These are phyloP conservation scores for Tolypocladium sp. DNA, from an alignment of 2,329 filamentous ascomycete species.

Conservation along the genomic window DNA sequence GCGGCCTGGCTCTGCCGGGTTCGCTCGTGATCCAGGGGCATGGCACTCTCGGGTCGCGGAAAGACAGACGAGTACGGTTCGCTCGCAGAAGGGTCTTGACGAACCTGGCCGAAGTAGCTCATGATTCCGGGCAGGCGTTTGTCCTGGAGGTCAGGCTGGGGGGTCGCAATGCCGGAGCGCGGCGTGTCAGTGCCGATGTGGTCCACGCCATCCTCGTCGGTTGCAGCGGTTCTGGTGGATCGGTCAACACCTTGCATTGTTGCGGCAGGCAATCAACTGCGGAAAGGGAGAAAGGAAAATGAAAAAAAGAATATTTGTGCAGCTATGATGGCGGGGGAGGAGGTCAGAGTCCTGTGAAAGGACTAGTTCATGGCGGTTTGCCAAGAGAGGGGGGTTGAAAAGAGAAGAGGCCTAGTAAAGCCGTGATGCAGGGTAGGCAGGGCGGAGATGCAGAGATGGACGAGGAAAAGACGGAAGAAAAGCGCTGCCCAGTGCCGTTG, in stretches of 20 bases:
- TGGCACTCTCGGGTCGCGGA: conserved; percentile 25
- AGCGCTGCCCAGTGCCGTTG: not conserved
- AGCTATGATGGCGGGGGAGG: not conserved
- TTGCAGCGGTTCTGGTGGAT: conserved; percentile 42
- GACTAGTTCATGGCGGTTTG: conserved; percentile 32
- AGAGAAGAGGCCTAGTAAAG: not conserved
- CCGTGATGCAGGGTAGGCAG: conserved; percentile 1
- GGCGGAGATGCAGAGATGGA: conserved; percentile 1
- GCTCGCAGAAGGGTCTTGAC: conserved; percentile 65
- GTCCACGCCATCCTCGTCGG: conserved; percentile 64
- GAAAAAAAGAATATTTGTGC: conserved; percentile 6
- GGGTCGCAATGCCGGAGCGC: conserved; percentile 84
- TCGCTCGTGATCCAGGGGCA: conserved; percentile 12
- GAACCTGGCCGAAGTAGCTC: conserved; percentile 99
- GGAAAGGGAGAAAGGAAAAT: conserved; percentile 5
- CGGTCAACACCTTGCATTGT: conserved; percentile 43
- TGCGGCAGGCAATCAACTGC: conserved; percentile 12
- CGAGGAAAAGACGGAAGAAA: conserved; percentile 19
- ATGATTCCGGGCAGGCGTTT: conserved; percentile 93
- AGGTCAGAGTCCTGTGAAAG: conserved; percentile 17
- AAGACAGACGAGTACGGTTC: conserved; percentile 24
- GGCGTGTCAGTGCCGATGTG: conserved; percentile 80
- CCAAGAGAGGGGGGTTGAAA: conserved; percentile 15
- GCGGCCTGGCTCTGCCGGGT: conserved; percentile 13
- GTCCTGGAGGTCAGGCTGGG: conserved; percentile 86